A percentile compares a stretch with the other conserved stretches of the same genome.
Evolutionary conservation across 2,329 filamentous ascomycete species (phyloP).

Genomic region (Fusarium xylarioides): DNA sequence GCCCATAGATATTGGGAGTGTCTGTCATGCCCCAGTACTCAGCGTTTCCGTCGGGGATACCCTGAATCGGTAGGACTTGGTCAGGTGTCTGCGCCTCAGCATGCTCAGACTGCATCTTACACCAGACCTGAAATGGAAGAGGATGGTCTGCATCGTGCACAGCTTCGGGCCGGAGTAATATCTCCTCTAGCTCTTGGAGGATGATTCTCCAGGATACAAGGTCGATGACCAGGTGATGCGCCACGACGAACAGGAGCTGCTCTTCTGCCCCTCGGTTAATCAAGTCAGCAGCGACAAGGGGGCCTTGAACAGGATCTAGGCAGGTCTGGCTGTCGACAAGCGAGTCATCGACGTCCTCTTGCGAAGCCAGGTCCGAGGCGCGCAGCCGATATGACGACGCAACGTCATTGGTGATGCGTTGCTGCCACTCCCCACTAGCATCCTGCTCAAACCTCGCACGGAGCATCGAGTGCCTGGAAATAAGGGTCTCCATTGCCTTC

Average conservation of each 20-base stretch:
- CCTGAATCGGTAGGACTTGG: slow-evolving; percentile 35
- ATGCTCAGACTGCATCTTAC: slow-evolving; percentile 43
- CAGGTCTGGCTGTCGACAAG: slow-evolving; percentile 29
- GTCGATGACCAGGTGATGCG: slow-evolving; percentile 54
- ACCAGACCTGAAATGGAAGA: slow-evolving; percentile 51
- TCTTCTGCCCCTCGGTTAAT: slow-evolving; percentile 18
- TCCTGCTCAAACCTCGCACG: slow-evolving; percentile 21
- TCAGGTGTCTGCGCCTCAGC: slow-evolving; percentile 22
- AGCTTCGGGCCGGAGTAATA: slow-evolving; percentile 38
- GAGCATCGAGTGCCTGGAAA: slow-evolving; percentile 31
- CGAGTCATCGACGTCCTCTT: background rate
- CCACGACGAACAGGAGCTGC: slow-evolving; percentile 48
- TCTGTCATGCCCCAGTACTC: slow-evolving; percentile 41
- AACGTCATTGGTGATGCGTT: slow-evolving; percentile 14
- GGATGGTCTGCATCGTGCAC: slow-evolving; percentile 19
- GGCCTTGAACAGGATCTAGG: background rate
- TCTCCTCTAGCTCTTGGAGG: slow-evolving; percentile 46
- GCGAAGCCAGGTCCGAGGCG: background rate
- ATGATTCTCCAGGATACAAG: slow-evolving; percentile 58
- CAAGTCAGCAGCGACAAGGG: slow-evolving; percentile 22
- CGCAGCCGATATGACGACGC: slow-evolving; percentile 18
- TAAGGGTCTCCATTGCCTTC: slow-evolving; percentile 8
- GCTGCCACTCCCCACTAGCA: slow-evolving; percentile 2
- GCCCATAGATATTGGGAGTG: slow-evolving; percentile 29
- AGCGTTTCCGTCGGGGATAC: slow-evolving; percentile 29